Evolutionary conservation across 371 early-diverging fungal species (phyloP), one percentile per base, ranked within the genome.

Genomic region (Actinomortierella wolfii): DNA sequence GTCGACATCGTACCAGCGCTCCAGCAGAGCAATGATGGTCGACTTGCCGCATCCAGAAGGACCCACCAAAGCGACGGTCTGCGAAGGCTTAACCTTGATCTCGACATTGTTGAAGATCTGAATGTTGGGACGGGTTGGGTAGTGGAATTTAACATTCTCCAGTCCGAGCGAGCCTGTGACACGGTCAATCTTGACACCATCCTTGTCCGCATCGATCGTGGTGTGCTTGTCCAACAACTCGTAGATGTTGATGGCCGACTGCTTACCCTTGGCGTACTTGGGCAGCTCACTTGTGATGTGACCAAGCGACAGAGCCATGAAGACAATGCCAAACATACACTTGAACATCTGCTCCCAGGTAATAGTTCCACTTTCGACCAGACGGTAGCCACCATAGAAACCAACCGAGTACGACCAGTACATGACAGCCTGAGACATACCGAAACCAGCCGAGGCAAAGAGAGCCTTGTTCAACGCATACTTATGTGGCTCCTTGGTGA

Each of bases 51-150:
- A 86, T 26, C 90, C 90, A 1, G 81, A 81, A 25, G 87, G 80
- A 8, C 91, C 90, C 15, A 96, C 96, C 17, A 97, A 76, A 0
- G 96, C 97, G 26, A 94, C 88, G 52, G 88, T 65, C 65, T 85
- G 81, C 17, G 90, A 90, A 14, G 89, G 83, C 41, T 78, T 52
- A 39, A 93, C 81, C 14, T 68, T 67, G 39, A 93, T 63, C 58
- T 82, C 77, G 39, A 95, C 67, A 5, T 86, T 89, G 18, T 85
- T 83, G 57, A 97, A 90, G 43, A 98, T 86, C 46, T 79, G 76
- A 45, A 90, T 81, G 63, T 91, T 83, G 9, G 87, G 87, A 40
- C 97, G 88, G 54, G 89, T 86, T 43, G 97, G 97, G 73, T 97
- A 95, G 41, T 78, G 77, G 80, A 96, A 96, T 9, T 84, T 71